These are phyloP conservation scores for Bipolaris victoriae DNA, from an alignment of 2,329 filamentous ascomycete genomes.

Conservation along the genomic window DNA sequence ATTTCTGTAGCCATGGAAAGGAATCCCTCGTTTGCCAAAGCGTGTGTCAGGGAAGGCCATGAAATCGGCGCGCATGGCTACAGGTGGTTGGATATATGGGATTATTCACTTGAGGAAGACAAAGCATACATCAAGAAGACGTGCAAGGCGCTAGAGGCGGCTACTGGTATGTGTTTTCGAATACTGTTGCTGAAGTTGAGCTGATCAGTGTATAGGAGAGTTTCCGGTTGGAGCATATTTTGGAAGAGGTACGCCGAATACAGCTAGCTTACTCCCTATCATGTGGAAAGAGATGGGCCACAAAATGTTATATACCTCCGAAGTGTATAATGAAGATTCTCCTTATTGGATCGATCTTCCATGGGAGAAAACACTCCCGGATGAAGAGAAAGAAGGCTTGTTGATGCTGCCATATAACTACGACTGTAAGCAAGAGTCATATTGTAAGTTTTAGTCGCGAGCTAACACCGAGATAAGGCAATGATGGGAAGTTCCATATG, in stretches of 20 bases:
- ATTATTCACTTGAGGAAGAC: slow-evolving; percentile 55
- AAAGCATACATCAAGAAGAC: slow-evolving; percentile 56
- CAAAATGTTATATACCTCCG: slow-evolving; percentile 57
- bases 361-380: slow-evolving; percentile 51
- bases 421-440: slow-evolving; percentile 56
- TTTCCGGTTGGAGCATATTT: slow-evolving; percentile 58
- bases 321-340: slow-evolving; percentile 62
- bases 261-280: slow-evolving; percentile 57
- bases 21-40: slow-evolving; percentile 55
- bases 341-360: slow-evolving; percentile 64
- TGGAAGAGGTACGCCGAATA: slow-evolving; percentile 56
- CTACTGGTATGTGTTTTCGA: slow-evolving; percentile 26
- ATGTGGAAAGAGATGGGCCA: slow-evolving; percentile 61
- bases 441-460: not conserved
- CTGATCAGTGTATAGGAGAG: not conserved
- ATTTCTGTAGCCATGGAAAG: slow-evolving; percentile 58
- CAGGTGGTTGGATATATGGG: slow-evolving; percentile 59
- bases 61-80: slow-evolving; percentile 59
- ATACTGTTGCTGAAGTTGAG: not conserved
- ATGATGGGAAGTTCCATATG: slow-evolving; percentile 51
- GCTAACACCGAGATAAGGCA: slow-evolving; percentile 47
- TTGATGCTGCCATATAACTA: slow-evolving; percentile 63
- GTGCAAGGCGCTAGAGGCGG: slow-evolving; percentile 51
- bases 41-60: slow-evolving; percentile 55
- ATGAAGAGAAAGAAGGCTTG: slow-evolving; percentile 58